Conservation (phyloP, 2,329 filamentous ascomycete genomes). For the Lojkania enalia region DNA sequence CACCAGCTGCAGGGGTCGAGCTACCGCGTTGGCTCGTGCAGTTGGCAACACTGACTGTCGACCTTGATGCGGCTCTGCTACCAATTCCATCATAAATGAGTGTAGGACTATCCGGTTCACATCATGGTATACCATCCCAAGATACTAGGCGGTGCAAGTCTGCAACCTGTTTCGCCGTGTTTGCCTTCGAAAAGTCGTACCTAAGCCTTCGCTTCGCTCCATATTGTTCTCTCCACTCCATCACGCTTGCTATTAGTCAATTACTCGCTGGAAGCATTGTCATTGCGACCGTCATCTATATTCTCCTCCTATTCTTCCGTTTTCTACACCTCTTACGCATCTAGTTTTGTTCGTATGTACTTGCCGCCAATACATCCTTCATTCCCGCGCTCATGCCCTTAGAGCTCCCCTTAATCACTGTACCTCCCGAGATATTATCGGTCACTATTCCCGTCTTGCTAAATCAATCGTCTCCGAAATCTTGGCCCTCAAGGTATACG, state of each 20-base stretch:
- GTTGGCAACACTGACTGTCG: no score
- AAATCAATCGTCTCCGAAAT: background rate
- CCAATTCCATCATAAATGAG: conserved; percentile 34
- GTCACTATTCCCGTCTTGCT: background rate
- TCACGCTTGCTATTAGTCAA: conserved; percentile 13
- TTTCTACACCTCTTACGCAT: no score
- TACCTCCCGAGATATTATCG: background rate
- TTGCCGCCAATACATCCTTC: background rate
- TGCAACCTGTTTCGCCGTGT: conserved; percentile 20
- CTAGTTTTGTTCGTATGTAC: background rate
- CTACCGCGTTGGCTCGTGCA: background rate
- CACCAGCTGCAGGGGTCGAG: conserved; percentile 15
- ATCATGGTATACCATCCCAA: conserved; percentile 23
- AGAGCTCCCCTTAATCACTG: background rate
- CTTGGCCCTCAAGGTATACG: background rate
- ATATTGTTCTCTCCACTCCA: conserved; percentile 20
- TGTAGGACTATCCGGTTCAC: conserved; percentile 23
- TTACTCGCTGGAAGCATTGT: conserved; percentile 9
- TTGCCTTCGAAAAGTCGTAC: conserved; percentile 25
- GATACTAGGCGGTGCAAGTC: conserved; percentile 35
- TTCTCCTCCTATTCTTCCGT: background rate
- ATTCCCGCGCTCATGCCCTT: conserved; percentile 3
- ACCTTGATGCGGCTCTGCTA: conserved; percentile 46
- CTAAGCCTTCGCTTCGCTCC: conserved; percentile 31
- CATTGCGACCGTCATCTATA: conserved; percentile 1